Evolutionary conservation across 1,284 basidiomycete species (phyloP).

Genomic region (Hortiboletus rubellus): DNA sequence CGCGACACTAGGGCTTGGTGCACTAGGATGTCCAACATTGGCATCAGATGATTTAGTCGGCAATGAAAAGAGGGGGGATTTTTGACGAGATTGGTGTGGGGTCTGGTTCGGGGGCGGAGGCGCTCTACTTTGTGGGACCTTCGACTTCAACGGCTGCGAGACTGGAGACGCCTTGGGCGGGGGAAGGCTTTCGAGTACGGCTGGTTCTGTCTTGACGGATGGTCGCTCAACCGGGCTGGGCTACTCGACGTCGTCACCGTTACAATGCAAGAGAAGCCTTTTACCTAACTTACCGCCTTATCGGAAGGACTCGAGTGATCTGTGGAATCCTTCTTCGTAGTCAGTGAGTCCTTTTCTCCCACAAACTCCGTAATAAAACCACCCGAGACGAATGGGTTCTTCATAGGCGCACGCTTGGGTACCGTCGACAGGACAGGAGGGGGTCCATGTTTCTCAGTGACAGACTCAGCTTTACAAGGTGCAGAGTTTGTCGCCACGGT

Average conservation of each 20-base stretch:
- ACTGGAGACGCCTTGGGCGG: conserved; percentile 15
- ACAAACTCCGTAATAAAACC: conserved; percentile 50
- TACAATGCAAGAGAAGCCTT: neutral
- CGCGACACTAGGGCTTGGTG: neutral
- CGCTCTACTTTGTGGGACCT: conserved; percentile 14
- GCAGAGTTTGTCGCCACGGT: conserved; percentile 13
- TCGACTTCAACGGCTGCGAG: conserved; percentile 6
- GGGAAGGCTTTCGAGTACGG: conserved; percentile 10
- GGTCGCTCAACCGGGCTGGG: conserved; percentile 15
- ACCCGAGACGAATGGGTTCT: conserved; percentile 54
- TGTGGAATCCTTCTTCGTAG: conserved; percentile 20
- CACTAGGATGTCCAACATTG: conserved; percentile 8
- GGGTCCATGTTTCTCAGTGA: conserved; percentile 14
- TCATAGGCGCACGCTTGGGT: conserved; percentile 21
- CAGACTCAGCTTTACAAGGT: conserved; percentile 11
- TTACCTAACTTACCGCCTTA: conserved; percentile 13
- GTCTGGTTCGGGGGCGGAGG: conserved; percentile 5
- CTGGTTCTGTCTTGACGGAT: conserved; percentile 24
- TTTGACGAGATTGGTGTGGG: conserved; percentile 13
- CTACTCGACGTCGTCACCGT: conserved; percentile 11
- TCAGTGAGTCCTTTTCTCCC: conserved; percentile 28
- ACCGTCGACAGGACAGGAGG: neutral
- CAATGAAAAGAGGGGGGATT: conserved; percentile 10
- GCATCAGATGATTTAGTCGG: conserved; percentile 21
- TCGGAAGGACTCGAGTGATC: conserved; percentile 17